phyloP scores from a whole-genome alignment of 2,329 filamentous ascomycete species.

The Clarireedia hainanense region DNA sequence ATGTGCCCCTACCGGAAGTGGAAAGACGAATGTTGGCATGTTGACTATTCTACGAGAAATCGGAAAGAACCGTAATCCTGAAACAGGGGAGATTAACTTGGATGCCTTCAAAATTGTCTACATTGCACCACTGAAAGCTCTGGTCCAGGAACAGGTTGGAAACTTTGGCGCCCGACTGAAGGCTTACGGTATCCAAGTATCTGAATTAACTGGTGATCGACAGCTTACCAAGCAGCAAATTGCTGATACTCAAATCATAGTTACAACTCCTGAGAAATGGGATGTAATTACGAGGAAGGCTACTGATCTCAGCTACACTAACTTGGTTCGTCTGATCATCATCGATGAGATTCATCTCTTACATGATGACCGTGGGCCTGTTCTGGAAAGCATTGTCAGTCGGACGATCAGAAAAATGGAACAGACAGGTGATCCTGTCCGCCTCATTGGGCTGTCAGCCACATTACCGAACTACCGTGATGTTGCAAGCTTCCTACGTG shows the following conservation, averaged over 20 bases:
- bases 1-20: constrained; percentile 92
- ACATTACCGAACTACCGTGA: constrained; percentile 95
- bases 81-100: constrained; percentile 88
- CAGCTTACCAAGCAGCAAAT: constrained; percentile 99
- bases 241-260: constrained; percentile 93
- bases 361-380: constrained; percentile 93
- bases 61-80: constrained; percentile 83
- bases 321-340: constrained; percentile 89
- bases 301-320: constrained; percentile 93
- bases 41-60: constrained; percentile 92
- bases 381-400: constrained; percentile 93
- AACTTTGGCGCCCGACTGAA: constrained; percentile 92
- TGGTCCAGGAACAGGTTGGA: constrained; percentile 96
- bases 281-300: constrained; percentile 98
- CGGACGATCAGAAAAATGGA: constrained; percentile 88
- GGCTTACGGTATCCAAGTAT: constrained; percentile 82
- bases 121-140: constrained; percentile 88
- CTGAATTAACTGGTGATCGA: constrained; percentile 94
- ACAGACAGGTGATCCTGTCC: constrained; percentile 87
- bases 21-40: constrained; percentile 99
- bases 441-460: constrained; percentile 85
- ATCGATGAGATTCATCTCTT: constrained; percentile 98
- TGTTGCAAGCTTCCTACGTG: constrained; percentile 89
- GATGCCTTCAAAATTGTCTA: constrained; percentile 99
- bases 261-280: constrained; percentile 98